phyloP scores from a whole-genome alignment of 257 asterid species.

The Solanum peruvianum region DNA sequence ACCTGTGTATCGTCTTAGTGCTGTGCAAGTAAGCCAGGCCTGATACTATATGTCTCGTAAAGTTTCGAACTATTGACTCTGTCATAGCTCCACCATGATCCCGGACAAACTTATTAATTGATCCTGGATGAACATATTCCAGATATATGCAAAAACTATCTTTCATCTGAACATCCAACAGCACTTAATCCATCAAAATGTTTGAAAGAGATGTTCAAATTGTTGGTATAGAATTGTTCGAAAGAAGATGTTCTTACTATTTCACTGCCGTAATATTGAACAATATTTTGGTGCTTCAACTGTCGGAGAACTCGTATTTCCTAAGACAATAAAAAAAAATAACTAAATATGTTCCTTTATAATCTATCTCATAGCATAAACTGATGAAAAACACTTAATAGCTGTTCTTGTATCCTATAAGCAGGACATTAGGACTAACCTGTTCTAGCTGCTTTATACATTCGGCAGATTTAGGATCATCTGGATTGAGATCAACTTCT shows the following conservation, averaged over 20 bases:
- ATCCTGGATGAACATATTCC: conserved; percentile 94
- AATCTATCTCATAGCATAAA: neutral
- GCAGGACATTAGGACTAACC: conserved; percentile 30
- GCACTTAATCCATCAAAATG: neutral
- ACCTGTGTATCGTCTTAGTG: conserved; percentile 81
- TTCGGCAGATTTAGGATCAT: conserved; percentile 56
- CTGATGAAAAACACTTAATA: neutral
- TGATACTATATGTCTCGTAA: conserved; percentile 77
- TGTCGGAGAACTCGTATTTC: conserved; percentile 71
- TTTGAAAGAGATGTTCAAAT: neutral
- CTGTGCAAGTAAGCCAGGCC: conserved; percentile 85
- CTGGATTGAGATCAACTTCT: conserved; percentile 69
- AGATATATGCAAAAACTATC: conserved; percentile 85
- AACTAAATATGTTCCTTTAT: neutral
- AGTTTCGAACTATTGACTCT: conserved; percentile 68
- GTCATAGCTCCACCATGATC: conserved; percentile 80
- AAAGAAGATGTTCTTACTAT: conserved; percentile 32
- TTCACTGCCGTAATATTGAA: conserved; percentile 73
- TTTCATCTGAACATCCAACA: conserved; percentile 37
- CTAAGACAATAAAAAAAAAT: conserved; percentile 19
- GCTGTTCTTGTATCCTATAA: neutral
- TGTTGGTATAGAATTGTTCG: neutral
- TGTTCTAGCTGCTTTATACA: conserved; percentile 71
- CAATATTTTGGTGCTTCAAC: conserved; percentile 76
- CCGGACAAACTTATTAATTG: conserved; percentile 50